Percentiles rank a stretch among this genome's conserved stretches.
Conservation (phyloP, 2,329 filamentous ascomycete genomes). For the Paradendryphiella salina region DNA sequence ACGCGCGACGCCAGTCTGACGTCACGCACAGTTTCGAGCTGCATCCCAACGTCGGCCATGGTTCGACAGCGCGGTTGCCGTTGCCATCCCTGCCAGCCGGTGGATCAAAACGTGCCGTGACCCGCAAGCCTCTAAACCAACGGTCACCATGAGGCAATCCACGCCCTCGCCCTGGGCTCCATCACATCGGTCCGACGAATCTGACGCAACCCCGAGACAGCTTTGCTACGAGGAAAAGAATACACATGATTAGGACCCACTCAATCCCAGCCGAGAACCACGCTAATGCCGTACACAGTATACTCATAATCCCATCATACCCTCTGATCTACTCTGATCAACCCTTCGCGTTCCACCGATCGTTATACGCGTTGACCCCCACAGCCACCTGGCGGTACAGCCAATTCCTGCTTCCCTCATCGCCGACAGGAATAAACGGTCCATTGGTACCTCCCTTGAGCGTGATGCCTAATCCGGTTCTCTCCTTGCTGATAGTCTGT, state of each 20-base stretch:
- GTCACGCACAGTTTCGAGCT: constrained; percentile 4
- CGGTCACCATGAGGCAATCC: constrained; percentile 1
- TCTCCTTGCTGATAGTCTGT: constrained; percentile 95
- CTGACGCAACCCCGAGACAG: background rate
- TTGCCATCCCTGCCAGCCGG: background rate
- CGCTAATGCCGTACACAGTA: constrained; percentile 12
- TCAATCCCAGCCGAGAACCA: background rate
- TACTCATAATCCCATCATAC: constrained; percentile 4
- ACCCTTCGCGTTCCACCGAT: constrained; percentile 66
- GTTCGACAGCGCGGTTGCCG: constrained; percentile 5
- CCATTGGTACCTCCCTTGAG: constrained; percentile 90
- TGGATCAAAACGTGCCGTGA: constrained; percentile 10
- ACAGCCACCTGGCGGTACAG: constrained; percentile 67
- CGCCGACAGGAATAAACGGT: constrained; percentile 90
- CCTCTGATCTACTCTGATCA: constrained; percentile 19
- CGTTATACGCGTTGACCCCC: constrained; percentile 69
- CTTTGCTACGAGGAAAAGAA: background rate
- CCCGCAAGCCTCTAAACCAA: background rate
- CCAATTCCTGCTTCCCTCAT: constrained; percentile 75
- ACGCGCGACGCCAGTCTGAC: constrained; percentile 13
- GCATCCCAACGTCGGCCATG: constrained; percentile 12
- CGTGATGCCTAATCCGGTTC: constrained; percentile 87
- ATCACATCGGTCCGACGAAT: background rate
- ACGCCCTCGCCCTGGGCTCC: background rate
- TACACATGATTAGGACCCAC: constrained; percentile 7